These are phyloP conservation scores for Geopyxis carbonaria DNA, from an alignment of 495 filamentous ascomycete species.

Conservation along the genomic window DNA sequence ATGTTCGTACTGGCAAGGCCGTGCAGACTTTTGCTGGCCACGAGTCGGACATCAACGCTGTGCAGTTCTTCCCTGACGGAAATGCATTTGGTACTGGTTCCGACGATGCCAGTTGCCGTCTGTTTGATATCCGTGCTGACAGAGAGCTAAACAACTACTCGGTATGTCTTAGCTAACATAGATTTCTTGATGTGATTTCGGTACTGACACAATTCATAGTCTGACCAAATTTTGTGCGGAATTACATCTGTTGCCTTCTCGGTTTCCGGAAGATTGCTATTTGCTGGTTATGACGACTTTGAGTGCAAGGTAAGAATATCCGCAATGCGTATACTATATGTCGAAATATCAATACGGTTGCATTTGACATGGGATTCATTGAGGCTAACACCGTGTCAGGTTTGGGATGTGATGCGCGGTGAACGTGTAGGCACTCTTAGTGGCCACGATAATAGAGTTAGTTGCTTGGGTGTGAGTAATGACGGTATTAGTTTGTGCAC, in stretches of 20 bases:
- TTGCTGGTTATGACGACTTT: constrained; percentile 97
- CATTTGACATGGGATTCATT: constrained; percentile 8
- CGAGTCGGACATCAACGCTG: constrained; percentile 97
- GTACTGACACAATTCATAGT: no score
- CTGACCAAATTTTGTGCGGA: constrained; percentile 89
- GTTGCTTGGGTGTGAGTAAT: constrained; percentile 95
- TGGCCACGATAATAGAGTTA: constrained; percentile 96
- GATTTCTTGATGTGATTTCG: no score
- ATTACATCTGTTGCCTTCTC: constrained; percentile 98
- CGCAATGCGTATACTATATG: not conserved
- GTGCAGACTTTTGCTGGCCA: constrained; percentile 97
- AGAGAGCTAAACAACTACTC: constrained; percentile 92
- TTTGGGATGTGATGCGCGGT: constrained; percentile 92
- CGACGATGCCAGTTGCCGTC: constrained; percentile 89
- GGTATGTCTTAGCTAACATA: constrained; percentile 32
- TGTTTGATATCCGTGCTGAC: constrained; percentile 96
- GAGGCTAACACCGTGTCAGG: no score
- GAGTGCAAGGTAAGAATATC: constrained; percentile 87
- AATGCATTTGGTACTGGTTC: constrained; percentile 98
- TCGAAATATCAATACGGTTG: constrained; percentile 11
- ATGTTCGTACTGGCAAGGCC: constrained; percentile 95
- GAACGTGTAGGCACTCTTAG: constrained; percentile 93
- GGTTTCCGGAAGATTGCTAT: constrained; percentile 85
- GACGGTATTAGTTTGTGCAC: constrained; percentile 98
- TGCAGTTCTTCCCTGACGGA: constrained; percentile 98